Evolutionary conservation across 1,284 basidiomycete species (phyloP).

Genomic region (Melanopsichium pennsylvanicum): DNA sequence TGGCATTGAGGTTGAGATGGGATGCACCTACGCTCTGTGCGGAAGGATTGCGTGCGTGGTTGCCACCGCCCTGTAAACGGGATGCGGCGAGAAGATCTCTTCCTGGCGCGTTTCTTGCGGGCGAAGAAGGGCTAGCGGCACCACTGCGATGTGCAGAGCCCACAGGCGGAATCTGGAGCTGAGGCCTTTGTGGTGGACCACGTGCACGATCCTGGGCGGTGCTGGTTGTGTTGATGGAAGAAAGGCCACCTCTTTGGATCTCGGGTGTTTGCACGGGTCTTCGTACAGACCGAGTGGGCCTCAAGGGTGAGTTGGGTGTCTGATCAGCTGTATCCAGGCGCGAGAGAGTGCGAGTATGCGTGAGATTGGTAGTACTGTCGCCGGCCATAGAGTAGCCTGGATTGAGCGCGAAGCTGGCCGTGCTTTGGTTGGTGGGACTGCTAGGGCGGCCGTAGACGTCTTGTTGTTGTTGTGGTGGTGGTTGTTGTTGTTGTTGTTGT

Average conservation of each 20-base stretch:
- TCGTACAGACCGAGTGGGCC: slow-evolving; percentile 50
- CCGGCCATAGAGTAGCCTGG: slow-evolving; percentile 11
- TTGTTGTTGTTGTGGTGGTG: not conserved
- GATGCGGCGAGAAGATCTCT: slow-evolving; percentile 32
- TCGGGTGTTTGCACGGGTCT: slow-evolving; percentile 45
- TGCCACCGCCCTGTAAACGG: slow-evolving; percentile 16
- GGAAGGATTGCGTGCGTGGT: slow-evolving; percentile 22
- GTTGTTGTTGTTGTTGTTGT: not conserved
- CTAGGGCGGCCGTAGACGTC: slow-evolving; percentile 9
- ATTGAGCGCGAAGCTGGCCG: slow-evolving; percentile 38
- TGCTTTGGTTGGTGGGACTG: slow-evolving; percentile 30
- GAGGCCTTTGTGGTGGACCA: slow-evolving; percentile 11
- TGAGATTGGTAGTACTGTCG: slow-evolving; percentile 1
- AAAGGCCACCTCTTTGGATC: slow-evolving; percentile 10
- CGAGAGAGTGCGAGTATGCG: slow-evolving; percentile 11
- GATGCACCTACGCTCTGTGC: slow-evolving; percentile 14
- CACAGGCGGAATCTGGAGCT: slow-evolving; percentile 33
- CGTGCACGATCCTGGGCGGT: slow-evolving; percentile 17
- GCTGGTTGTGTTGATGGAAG: slow-evolving; percentile 10
- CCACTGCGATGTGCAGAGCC: slow-evolving; percentile 7
- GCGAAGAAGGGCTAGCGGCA: slow-evolving; percentile 25
- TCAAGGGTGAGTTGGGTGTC: slow-evolving; percentile 32
- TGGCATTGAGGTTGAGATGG: slow-evolving; percentile 4
- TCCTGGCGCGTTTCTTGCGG: slow-evolving; percentile 22
- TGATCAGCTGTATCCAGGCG: slow-evolving; percentile 7